phyloP scores from a whole-genome alignment of 2,329 filamentous ascomycete species.

The Talaromyces marneffei region DNA sequence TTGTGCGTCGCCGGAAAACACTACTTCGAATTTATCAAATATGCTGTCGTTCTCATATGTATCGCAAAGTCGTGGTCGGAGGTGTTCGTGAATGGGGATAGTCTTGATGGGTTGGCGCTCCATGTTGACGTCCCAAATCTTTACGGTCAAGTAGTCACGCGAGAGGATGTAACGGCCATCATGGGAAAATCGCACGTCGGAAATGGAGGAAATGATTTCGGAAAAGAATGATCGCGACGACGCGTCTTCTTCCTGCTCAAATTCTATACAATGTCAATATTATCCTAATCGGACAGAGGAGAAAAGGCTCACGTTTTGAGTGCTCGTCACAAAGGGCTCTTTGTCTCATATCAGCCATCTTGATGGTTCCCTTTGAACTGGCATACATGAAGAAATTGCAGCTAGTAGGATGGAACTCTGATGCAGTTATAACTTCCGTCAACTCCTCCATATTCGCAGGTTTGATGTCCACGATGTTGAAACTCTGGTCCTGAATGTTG shows the following conservation, averaged over 20 bases:
- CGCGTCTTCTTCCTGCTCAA: slow-evolving; percentile 97
- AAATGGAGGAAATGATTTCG: slow-evolving; percentile 99
- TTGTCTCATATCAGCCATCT: slow-evolving; percentile 96
- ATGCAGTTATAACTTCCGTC: slow-evolving; percentile 96
- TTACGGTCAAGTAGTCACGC: slow-evolving; percentile 95
- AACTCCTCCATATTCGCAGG: slow-evolving; percentile 99
- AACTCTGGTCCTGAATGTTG: slow-evolving; percentile 98
- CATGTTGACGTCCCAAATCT: slow-evolving; percentile 99
- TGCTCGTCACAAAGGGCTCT: slow-evolving; percentile 94
- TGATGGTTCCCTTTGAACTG: slow-evolving; percentile 97
- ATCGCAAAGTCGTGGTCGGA: slow-evolving; percentile 88
- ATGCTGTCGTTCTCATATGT: slow-evolving; percentile 99
- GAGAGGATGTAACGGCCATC: slow-evolving; percentile 97
- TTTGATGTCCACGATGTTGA: slow-evolving; percentile 99
- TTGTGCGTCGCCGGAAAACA: slow-evolving; percentile 96
- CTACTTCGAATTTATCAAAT: slow-evolving; percentile 99
- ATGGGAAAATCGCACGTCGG: slow-evolving; percentile 93
- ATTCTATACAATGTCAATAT: slow-evolving; percentile 56
- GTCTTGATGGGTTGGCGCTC: slow-evolving; percentile 96
- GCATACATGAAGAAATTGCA: slow-evolving; percentile 99
- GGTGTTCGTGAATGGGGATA: slow-evolving; percentile 96
- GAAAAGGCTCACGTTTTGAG: slow-evolving; percentile 68
- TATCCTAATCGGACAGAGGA: neutral
- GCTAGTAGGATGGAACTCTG: slow-evolving; percentile 92
- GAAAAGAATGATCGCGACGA: slow-evolving; percentile 98